Evolutionary conservation across 129 eudicot species (phyloP).

Genomic region (Flaveria ramosissima): DNA sequence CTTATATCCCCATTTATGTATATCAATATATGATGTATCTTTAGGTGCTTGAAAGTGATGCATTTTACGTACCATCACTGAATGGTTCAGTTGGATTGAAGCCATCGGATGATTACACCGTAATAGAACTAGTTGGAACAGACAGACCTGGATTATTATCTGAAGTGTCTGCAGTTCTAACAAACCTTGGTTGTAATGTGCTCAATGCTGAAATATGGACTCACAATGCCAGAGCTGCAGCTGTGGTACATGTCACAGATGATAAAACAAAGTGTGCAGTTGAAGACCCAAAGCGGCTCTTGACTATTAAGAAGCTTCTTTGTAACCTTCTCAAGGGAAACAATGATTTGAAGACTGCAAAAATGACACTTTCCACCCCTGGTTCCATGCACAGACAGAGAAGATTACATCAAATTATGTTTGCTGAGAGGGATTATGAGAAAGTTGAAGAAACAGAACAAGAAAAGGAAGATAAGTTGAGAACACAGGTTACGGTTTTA

Average conservation of each 20-base stretch:
- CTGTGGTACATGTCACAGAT: conserved; percentile 87
- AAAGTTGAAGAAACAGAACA: conserved; percentile 40
- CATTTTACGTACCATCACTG: conserved; percentile 51
- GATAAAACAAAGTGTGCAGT: conserved; percentile 59
- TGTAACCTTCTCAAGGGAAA: conserved; percentile 77
- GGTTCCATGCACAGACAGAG: conserved; percentile 79
- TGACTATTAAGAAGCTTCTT: conserved; percentile 59
- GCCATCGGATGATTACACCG: conserved; percentile 77
- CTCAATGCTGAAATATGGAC: conserved; percentile 99
- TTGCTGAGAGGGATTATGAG: conserved; percentile 84
- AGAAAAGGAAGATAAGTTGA: conserved; percentile 33
- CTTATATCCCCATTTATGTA: background rate
- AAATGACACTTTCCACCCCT: conserved; percentile 73
- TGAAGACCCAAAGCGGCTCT: conserved; percentile 73
- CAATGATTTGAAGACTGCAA: conserved; percentile 63
- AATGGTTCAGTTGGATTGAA: conserved; percentile 73
- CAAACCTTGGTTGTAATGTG: conserved; percentile 77
- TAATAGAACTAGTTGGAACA: conserved; percentile 82
- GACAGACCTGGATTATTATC: conserved; percentile 97
- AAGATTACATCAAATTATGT: conserved; percentile 93
- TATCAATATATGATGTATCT: conserved; percentile 3
- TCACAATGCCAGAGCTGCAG: conserved; percentile 92
- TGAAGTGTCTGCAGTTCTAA: conserved; percentile 88
- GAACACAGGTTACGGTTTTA: conserved; percentile 56
- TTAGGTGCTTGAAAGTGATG: conserved; percentile 82